These are phyloP conservation scores for Coffea canephora DNA, from an alignment of 257 asterid genomes.

Conservation along the genomic window DNA sequence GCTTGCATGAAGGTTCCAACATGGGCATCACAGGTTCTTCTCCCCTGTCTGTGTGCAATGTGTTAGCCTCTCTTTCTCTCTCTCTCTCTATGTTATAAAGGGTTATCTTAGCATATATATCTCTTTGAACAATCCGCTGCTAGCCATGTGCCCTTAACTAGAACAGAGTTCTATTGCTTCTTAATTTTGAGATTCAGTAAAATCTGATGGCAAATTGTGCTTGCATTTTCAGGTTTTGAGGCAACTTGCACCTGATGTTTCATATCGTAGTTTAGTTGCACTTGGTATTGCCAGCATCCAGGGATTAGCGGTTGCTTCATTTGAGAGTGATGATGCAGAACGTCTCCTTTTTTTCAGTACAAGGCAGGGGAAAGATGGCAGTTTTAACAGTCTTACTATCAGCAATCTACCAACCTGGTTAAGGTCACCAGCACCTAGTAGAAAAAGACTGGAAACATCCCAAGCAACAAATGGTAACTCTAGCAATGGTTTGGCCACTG, in stretches of 20 bases:
- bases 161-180: neutral
- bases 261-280: slow-evolving; percentile 83
- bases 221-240: slow-evolving; percentile 63
- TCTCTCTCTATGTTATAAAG: slow-evolving; percentile 1
- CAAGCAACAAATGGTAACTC: slow-evolving; percentile 33
- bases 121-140: neutral
- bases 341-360: slow-evolving; percentile 66
- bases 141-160: neutral
- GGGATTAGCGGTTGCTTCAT: slow-evolving; percentile 86
- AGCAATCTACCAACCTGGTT: slow-evolving; percentile 73
- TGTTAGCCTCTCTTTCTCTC: neutral
- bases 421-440: slow-evolving; percentile 78
- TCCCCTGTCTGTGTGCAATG: neutral
- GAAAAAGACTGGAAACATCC: slow-evolving; percentile 51
- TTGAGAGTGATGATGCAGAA: slow-evolving; percentile 82
- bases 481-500: slow-evolving; percentile 32
- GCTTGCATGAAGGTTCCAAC: slow-evolving; percentile 81
- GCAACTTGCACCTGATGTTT: slow-evolving; percentile 85
- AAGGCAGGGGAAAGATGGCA: slow-evolving; percentile 36
- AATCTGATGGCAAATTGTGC: slow-evolving; percentile 3
- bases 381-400: slow-evolving; percentile 32
- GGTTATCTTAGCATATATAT: neutral
- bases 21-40: slow-evolving; percentile 93
- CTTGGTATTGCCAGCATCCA: slow-evolving; percentile 89
- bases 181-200: neutral